Evolutionary conservation across 2,329 filamentous ascomycete genomes (phyloP).

Genomic region (Lizonia empirigonia): DNA sequence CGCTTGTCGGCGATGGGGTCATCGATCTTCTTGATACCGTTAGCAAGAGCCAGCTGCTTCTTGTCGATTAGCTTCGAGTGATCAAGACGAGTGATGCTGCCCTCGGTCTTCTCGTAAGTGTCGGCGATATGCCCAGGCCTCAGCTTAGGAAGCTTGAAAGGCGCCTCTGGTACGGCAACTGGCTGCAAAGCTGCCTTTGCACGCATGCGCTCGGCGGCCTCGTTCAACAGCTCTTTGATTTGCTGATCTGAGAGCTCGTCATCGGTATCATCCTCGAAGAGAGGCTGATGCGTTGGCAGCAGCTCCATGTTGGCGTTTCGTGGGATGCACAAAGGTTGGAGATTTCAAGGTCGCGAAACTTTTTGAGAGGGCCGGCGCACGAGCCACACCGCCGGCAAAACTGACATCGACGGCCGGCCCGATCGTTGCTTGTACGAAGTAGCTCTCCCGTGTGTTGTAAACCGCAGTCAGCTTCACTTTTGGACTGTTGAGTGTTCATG

Average conservation of each 20-base stretch:
- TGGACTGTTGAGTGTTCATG: constrained; percentile 21
- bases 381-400: constrained; percentile 27
- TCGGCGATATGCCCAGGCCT: constrained; percentile 54
- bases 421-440: constrained; percentile 8
- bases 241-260: constrained; percentile 66
- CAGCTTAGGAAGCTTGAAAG: constrained; percentile 59
- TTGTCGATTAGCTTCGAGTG: constrained; percentile 56
- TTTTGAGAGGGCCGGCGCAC: constrained; percentile 29
- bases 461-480: constrained; percentile 32
- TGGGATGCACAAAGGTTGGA: constrained; percentile 30
- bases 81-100: constrained; percentile 61
- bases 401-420: constrained; percentile 12
- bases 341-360: constrained; percentile 32
- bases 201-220: constrained; percentile 65
- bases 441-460: constrained; percentile 15
- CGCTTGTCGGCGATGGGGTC: constrained; percentile 57
- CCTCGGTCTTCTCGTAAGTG: constrained; percentile 60
- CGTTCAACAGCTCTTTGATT: constrained; percentile 65
- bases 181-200: constrained; percentile 45
- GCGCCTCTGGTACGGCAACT: constrained; percentile 36
- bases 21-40: constrained; percentile 59
- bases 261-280: constrained; percentile 42
- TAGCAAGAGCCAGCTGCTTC: constrained; percentile 55
- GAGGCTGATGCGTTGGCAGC: constrained; percentile 45
- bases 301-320: constrained; percentile 43